Base-by-base conservation (phyloP, 495 filamentous ascomycete species). In the Penicillium canescens region DNA sequence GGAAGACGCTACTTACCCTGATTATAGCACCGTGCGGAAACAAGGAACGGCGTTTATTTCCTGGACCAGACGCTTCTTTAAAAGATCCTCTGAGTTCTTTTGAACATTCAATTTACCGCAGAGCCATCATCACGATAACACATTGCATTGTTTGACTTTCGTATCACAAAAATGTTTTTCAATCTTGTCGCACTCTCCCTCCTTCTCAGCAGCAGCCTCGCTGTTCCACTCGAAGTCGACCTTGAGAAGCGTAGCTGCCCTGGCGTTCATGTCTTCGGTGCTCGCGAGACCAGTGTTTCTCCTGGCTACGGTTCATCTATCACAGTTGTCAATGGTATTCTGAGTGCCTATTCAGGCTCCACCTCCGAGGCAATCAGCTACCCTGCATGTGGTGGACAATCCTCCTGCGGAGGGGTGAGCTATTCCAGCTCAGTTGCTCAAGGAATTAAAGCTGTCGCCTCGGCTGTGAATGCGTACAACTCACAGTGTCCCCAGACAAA, bases 261-360 rank as follows among this genome's bases (percentile, higher is more conserved):
- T 6, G 57, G 68, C 26, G 67, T 86, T 24, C 84, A 86, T 60
- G 72, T 84, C 38, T 84, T 86, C 45, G 84, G 83, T 7, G 86
- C 85, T 0, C 82, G 85, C 42, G 85, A 87, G 70, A 87, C 84
- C 10, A 85, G 82, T 0, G 83, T 62, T 3, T 53, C 78, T 2
- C 57, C 74, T 6, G 83, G 84, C 13, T 83, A 79, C 57, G 83
- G 83, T 6, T 76, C 79, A 4, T 62, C 68, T 39, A 67, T 50
- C 41, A 75, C 74, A 3, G 77, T 85, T 23, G 76, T 85, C 44
- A 71, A 83, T 46, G 67, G 73, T 12, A 55, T 84, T 13, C 54
- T 75, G 11, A 62, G 63, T 24, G 76, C 77, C 14, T 79, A 80
- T 53, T 58, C 77, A 0, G 76, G 75, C n/a, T 62, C 77, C 4